Conservation (phyloP, 1,139 yeast species). For the Taphrina deformans region DNA sequence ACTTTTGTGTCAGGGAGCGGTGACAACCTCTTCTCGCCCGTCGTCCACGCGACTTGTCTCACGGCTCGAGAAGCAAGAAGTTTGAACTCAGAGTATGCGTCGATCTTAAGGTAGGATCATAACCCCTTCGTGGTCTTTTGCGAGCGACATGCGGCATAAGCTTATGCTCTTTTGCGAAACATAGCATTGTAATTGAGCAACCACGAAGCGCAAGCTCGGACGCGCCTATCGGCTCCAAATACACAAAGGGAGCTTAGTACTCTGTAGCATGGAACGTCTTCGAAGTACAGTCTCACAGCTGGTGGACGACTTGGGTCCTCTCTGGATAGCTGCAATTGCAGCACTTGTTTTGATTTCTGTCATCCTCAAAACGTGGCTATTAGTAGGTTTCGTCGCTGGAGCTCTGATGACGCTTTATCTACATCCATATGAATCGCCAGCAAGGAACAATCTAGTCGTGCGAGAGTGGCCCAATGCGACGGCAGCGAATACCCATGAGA, state of each 20-base stretch:
- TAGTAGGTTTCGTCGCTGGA: slow-evolving; percentile 1
- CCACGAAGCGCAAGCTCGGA: too few species aligned
- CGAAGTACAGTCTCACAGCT: not conserved
- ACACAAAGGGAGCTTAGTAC: not conserved
- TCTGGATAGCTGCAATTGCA: not conserved
- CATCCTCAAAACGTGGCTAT: slow-evolving; percentile 2
- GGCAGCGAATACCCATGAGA: not conserved
- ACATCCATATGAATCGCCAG: not conserved
- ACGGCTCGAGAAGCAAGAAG: too few species aligned
- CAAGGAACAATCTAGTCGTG: not conserved
- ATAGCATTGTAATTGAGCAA: too few species aligned
- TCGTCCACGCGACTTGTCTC: too few species aligned
- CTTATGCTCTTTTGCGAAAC: too few species aligned
- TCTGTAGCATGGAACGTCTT: not conserved
- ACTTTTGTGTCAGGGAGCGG: too few species aligned
- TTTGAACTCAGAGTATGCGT: too few species aligned
- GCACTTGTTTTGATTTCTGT: not conserved
- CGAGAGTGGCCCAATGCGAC: not conserved
- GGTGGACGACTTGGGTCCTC: slow-evolving; percentile 6
- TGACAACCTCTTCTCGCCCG: too few species aligned
- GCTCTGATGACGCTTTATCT: slow-evolving; percentile 1
- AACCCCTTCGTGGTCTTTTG: too few species aligned
- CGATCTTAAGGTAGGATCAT: too few species aligned
- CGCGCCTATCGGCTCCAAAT: too few species aligned
- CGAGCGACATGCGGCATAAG: too few species aligned